These are phyloP conservation scores for Chrysanthemum seticuspe DNA, from an alignment of 129 eudicot genomes.

Conservation along the genomic window DNA sequence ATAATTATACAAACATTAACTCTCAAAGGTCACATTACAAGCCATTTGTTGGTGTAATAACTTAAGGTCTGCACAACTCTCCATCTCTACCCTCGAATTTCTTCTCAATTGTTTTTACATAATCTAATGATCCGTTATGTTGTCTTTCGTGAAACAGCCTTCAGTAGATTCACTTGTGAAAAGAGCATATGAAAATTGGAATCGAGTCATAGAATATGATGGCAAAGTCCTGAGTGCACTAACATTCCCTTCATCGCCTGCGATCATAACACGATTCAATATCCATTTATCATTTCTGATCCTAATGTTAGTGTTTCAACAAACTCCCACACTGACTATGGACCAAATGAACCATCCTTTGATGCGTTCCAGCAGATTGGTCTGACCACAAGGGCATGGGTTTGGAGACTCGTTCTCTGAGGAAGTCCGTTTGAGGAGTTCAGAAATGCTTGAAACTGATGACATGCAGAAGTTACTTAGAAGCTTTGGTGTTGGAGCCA, in stretches of 20 bases:
- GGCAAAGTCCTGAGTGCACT: constrained; percentile 47
- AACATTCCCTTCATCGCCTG: constrained; percentile 31
- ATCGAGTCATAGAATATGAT: constrained; percentile 53
- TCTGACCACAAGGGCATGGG: constrained; percentile 37
- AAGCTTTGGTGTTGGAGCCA: constrained; percentile 44
- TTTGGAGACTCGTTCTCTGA: constrained; percentile 52
- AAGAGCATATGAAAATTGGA: constrained; percentile 61
- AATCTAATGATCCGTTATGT: not conserved
- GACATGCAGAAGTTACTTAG: constrained; percentile 55
- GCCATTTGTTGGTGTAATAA: too few species aligned
- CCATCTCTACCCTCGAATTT: not conserved
- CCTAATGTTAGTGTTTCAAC: constrained; percentile 24
- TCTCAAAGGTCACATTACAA: too few species aligned
- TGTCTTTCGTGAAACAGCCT: constrained; percentile 30
- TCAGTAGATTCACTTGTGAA: constrained; percentile 55
- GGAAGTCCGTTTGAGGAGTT: constrained; percentile 55
- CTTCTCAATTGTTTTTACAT: not conserved
- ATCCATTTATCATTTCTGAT: constrained; percentile 44
- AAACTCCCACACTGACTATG: constrained; percentile 32
- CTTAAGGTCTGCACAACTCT: constrained; percentile 31
- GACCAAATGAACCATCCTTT: constrained; percentile 34
- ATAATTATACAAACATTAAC: too few species aligned
- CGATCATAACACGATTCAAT: constrained; percentile 43
- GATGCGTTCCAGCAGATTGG: constrained; percentile 43
- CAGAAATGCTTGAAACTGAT: constrained; percentile 60